Percentiles rank a stretch among this genome's conserved stretches.
phyloP scores from a whole-genome alignment of 345 rosid genomes.

The Eucalyptus pauciflora region DNA sequence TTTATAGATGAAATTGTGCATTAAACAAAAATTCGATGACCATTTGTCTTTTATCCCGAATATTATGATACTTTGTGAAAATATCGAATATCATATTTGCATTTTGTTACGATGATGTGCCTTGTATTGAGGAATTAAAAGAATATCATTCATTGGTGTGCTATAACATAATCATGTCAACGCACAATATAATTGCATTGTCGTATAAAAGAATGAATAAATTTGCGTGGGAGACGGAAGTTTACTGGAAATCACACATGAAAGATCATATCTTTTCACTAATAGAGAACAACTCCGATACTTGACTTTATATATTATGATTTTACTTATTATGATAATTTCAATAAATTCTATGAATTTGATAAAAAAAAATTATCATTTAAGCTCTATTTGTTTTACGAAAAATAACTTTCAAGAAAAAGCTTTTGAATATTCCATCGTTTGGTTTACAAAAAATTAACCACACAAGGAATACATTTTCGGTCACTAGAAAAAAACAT shows the following conservation, averaged over 20 bases:
- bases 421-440: too few relatives aligned
- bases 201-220: background rate
- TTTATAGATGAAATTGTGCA: background rate
- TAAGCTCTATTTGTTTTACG: background rate
- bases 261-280: background rate
- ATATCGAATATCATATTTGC: background rate
- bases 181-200: background rate
- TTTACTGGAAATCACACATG: background rate
- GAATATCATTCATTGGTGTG: background rate
- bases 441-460: too few relatives aligned
- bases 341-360: background rate
- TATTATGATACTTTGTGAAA: background rate
- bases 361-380: background rate
- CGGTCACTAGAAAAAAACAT: too few relatives aligned
- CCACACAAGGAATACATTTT: too few relatives aligned
- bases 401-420: too few relatives aligned
- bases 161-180: background rate
- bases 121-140: background rate
- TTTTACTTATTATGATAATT: background rate
- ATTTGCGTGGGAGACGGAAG: background rate
- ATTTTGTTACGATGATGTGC: background rate
- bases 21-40: background rate
- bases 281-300: background rate
- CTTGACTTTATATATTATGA: background rate
- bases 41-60: background rate